A percentile compares a stretch with the other conserved stretches of the same genome.
phyloP scores from a whole-genome alignment of 2,329 filamentous ascomycete species.

The Chalara sp. region DNA sequence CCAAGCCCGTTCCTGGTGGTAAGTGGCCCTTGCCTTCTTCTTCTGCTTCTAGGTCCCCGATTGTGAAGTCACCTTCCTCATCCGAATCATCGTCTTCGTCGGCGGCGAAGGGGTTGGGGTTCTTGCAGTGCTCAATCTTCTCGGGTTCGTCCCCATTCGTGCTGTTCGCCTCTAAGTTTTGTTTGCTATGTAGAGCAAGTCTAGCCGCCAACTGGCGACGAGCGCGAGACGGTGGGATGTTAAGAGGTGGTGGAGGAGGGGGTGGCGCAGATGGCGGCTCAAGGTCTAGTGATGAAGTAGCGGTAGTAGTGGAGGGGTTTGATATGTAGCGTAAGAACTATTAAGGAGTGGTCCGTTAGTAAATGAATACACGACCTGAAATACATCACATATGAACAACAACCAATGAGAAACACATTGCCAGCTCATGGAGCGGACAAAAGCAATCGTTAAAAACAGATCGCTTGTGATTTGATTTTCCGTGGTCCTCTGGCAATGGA shows the following conservation, averaged over 20 bases:
- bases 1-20: constrained; percentile 6
- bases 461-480: not conserved
- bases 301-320: constrained; percentile 25
- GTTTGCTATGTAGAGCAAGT: constrained; percentile 68
- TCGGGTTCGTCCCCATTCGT: constrained; percentile 13
- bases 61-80: constrained; percentile 20
- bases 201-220: constrained; percentile 85
- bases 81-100: constrained; percentile 27
- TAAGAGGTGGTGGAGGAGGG: constrained; percentile 71
- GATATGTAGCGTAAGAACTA: constrained; percentile 30
- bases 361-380: constrained; percentile 4
- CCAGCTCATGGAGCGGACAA: constrained; percentile 1
- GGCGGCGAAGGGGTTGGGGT: constrained; percentile 24
- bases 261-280: constrained; percentile 54
- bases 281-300: constrained; percentile 28
- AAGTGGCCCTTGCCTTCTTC: constrained; percentile 19
- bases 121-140: constrained; percentile 14
- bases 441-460: not conserved
- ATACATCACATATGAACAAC: not conserved
- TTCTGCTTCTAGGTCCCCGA: constrained; percentile 23
- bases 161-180: constrained; percentile 23
- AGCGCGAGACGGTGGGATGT: constrained; percentile 79
- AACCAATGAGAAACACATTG: not conserved
- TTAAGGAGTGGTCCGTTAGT: constrained; percentile 14
- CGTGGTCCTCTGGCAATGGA: not conserved